Base-by-base conservation (phyloP, 2,329 filamentous ascomycete species). In the Colletotrichum lindemuthianum region DNA sequence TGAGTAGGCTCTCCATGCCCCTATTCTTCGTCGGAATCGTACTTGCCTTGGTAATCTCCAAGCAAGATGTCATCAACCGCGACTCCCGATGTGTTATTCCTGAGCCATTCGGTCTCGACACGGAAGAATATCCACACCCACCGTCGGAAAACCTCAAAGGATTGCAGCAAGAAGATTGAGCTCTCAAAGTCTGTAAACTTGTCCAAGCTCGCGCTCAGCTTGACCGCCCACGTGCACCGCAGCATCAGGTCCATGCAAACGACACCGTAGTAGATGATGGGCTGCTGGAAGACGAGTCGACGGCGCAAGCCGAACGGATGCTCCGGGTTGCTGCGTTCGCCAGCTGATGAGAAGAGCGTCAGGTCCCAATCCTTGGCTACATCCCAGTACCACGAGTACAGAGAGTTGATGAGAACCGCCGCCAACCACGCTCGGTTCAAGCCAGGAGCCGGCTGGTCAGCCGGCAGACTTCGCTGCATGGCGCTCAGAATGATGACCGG, bases 351-450 rank as follows among this genome's bases (percentile, higher is more conserved):
- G 73, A 98, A 92, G 12, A 98, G 84, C 0, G 91, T 92, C 67
- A 99, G 83, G 74, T 98, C 96, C 96, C 96, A 99, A 82, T 99
- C 96, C 80, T 94, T 96, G 59, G 92, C 86, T 36, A 98, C 89
- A 72, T 99, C 96, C 96, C 96, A 99, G 83, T 96, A 99, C 81
- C 98, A 98, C n/a, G 91, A 93, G 79, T 97, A 99, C 48, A 91
- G 82, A 12, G 92, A 96, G 77, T 99, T 97, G 71, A 96, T 74
- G 39, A 93, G 81, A 36, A 92, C 91, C 47, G 90, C 90, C 40
- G 85, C 78, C 36, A 96, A 81, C 89, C 92, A 96, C 51, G 81
- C 79, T 44, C 81, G 81, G 75, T 87, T 85, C 61, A 86, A 73
- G 1, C 74, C 72, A 4, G 77, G 71, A 9, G 70, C 75, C 24